These are phyloP conservation scores for Starmerella sp. DNA, from an alignment of 805 yeast genomes.

Conservation along the genomic window DNA sequence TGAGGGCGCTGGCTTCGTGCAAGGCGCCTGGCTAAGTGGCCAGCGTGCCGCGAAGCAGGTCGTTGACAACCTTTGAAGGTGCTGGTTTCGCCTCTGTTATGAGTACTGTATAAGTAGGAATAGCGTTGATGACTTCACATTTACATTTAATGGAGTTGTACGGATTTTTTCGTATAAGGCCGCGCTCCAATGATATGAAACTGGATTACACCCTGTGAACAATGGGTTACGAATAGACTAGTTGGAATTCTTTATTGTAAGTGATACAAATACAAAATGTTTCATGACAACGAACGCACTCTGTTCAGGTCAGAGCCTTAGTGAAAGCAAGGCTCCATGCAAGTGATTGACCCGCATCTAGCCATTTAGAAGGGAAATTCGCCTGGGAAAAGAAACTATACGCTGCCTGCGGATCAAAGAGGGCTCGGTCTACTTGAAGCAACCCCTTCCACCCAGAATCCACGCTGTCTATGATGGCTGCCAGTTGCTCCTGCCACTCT, in stretches of 20 bases:
- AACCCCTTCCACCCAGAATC: conserved; percentile 57
- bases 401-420: conserved; percentile 52
- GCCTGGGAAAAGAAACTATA: conserved; percentile 46
- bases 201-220: no score
- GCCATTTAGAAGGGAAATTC: conserved; percentile 40
- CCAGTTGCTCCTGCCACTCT: conserved; percentile 49
- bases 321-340: conserved; percentile 75
- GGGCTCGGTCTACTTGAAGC: conserved; percentile 57
- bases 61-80: background rate
- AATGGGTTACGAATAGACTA: no score
- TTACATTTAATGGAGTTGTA: no score
- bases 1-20: conserved; percentile 82
- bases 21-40: conserved; percentile 80
- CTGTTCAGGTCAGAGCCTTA: conserved; percentile 27
- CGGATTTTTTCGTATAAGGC: no score
- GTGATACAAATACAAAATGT: background rate
- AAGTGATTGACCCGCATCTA: conserved; percentile 71
- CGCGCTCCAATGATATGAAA: no score
- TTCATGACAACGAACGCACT: no score
- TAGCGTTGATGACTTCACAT: no score
- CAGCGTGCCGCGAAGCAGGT: conserved; percentile 39
- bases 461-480: conserved; percentile 33
- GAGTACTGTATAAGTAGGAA: background rate
- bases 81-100: background rate
- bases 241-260: no score